These are phyloP conservation scores for Rhodotorula sp. DNA, from an alignment of 1,284 basidiomycete species.

Conservation along the genomic window DNA sequence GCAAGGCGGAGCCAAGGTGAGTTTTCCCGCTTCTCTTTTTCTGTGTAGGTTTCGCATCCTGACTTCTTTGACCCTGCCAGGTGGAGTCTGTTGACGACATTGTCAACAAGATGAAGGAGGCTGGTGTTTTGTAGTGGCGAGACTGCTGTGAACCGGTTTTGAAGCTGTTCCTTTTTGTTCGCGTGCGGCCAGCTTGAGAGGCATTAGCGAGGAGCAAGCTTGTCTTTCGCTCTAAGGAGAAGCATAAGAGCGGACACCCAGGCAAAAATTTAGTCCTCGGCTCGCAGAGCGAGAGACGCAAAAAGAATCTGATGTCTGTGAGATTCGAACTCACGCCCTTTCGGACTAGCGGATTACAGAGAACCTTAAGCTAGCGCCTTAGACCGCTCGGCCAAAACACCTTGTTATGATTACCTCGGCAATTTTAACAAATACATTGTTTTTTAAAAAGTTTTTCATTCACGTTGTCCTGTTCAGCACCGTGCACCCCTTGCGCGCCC, in stretches of 20 bases:
- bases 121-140: conserved; percentile 10
- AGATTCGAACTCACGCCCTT: conserved; percentile 41
- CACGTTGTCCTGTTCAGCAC: too few relatives aligned
- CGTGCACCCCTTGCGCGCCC: too few relatives aligned
- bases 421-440: too few relatives aligned
- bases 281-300: neutral
- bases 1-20: conserved; percentile 85
- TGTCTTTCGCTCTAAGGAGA: too few relatives aligned
- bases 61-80: conserved; percentile 49
- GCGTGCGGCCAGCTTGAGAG: too few relatives aligned
- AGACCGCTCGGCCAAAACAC: conserved; percentile 42
- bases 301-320: conserved; percentile 27
- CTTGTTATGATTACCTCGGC: too few relatives aligned
- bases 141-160: neutral
- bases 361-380: conserved; percentile 41
- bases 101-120: conserved; percentile 77
- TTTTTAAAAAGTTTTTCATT: too few relatives aligned
- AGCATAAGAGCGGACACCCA: neutral
- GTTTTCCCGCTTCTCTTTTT: too few relatives aligned
- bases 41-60: neutral
- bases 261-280: too few relatives aligned
- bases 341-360: conserved; percentile 30
- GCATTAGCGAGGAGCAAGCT: too few relatives aligned
- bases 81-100: conserved; percentile 85
- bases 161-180: too few relatives aligned